Base-by-base conservation (phyloP, 768 basidiomycete species). In the Collybia mongolica region DNA sequence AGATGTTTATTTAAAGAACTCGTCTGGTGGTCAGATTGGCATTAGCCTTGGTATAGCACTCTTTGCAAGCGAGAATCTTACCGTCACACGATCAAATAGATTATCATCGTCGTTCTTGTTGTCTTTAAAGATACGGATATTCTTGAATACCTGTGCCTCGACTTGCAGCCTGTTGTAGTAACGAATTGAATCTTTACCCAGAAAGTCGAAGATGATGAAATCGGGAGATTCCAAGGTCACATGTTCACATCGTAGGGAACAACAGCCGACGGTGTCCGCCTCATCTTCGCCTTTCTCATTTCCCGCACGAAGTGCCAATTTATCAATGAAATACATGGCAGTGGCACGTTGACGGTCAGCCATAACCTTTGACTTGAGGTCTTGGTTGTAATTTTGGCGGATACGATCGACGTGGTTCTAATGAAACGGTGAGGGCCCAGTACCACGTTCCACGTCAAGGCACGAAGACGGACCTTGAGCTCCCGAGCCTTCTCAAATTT, bases 281-380 rank as follows among this genome's bases (percentile, higher is more conserved):
- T 98, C 97, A 58, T 99, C 97, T 61, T 98, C 97, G 39, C 96
- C 97, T 70, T 99, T 99, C 74, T 99, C 97, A 70, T 98, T 98
- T 56, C 97, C 97, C 41, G 95, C 95, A 79, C 97, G 91, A 66
- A 99, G 88, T 29, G 97, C 97, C 29, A 98, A 80, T 62, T 84
- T 84, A 70, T 99, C 97, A 61, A 99, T 98, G 72, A 99, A 93
- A 68, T 99, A 99, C 87, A 99, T 90, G 14, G 97, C 90, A 1
- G 96, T 98, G n/a, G 97, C 97, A 20, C 96, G 86, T 69, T 98
- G 96, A 28, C 97, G 86, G 56, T 92, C 88, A 8, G 86, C 89
- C 90, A 93, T 98, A 51, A 93, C 82, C 68, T 97, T 98, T 46
- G 80, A 86, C 71, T 82, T 91, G 48, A 98, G 73, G 51, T 97